Evolutionary conservation across 169 alveolate genomes (phyloP).

Genomic region (Eimeria necatrix): DNA sequence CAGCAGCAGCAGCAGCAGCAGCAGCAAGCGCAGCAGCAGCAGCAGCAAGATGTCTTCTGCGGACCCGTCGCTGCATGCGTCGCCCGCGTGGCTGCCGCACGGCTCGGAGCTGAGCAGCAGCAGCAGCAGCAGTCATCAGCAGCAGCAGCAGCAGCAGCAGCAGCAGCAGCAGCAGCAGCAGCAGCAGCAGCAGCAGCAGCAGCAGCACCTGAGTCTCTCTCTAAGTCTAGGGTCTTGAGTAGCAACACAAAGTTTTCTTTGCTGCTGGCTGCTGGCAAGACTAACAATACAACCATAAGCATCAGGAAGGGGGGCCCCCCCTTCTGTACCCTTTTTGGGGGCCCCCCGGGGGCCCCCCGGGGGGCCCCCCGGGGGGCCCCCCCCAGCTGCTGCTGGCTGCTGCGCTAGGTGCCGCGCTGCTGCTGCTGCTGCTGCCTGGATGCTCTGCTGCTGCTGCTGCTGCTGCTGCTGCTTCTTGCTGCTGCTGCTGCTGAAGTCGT

Average conservation of each 20-base stretch:
- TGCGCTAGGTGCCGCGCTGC: neutral
- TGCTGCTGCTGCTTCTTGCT: neutral
- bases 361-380: too few species aligned
- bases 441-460: neutral
- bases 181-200: slow-evolving; percentile 40
- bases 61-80: neutral
- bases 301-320: too few species aligned
- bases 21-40: slow-evolving; percentile 6
- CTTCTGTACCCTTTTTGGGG: too few species aligned
- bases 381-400: too few species aligned
- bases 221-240: neutral
- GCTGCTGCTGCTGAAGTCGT: neutral
- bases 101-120: neutral
- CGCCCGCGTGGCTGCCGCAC: neutral
- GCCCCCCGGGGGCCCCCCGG: too few species aligned
- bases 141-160: neutral
- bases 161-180: slow-evolving; percentile 12
- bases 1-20: slow-evolving; percentile 31
- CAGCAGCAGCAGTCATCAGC: too few species aligned
- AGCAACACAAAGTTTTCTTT: neutral
- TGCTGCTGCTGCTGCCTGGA: slow-evolving; percentile 5
- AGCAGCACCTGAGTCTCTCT: neutral
- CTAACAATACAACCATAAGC: neutral
- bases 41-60: slow-evolving; percentile 12
- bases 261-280: neutral